phyloP scores from a whole-genome alignment of 495 filamentous ascomycete species.

The Lasiosphaeriaceae sp. region DNA sequence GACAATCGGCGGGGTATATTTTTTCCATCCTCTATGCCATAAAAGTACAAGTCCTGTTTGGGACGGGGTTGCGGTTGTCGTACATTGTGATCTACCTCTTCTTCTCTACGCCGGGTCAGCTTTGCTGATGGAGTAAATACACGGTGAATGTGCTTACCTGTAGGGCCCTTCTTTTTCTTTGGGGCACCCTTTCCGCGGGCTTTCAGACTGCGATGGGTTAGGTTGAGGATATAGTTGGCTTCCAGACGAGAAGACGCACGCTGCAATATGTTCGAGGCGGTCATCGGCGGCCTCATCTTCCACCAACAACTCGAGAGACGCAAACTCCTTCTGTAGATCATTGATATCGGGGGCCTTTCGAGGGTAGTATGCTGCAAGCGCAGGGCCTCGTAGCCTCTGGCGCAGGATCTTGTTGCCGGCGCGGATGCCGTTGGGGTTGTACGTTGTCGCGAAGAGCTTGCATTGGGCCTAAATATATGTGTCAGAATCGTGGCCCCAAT shows the following conservation, averaged over 20 bases:
- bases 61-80: slow-evolving; percentile 1
- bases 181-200: slow-evolving; percentile 81
- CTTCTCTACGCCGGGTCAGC: slow-evolving; percentile 14
- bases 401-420: slow-evolving; percentile 85
- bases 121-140: not conserved
- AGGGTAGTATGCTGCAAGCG: slow-evolving; percentile 83
- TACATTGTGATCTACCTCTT: slow-evolving; percentile 17
- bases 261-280: slow-evolving; percentile 69
- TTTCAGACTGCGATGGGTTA: slow-evolving; percentile 55
- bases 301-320: slow-evolving; percentile 51
- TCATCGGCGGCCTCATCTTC: slow-evolving; percentile 74
- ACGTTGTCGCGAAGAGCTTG: slow-evolving; percentile 84
- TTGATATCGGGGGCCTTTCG: slow-evolving; percentile 62
- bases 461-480: slow-evolving; percentile 72
- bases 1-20: slow-evolving; percentile 23
- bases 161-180: slow-evolving; percentile 77
- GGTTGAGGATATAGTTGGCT: not conserved
- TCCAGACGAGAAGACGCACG: slow-evolving; percentile 23
- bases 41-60: slow-evolving; percentile 1
- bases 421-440: slow-evolving; percentile 76
- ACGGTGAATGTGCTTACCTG: slow-evolving; percentile 46
- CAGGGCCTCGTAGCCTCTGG: slow-evolving; percentile 73
- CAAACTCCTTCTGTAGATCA: slow-evolving; percentile 63
- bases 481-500: slow-evolving; percentile 6
- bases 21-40: slow-evolving; percentile 17